Evolutionary conservation across 495 filamentous ascomycete species (phyloP).

Genomic region (Zalerion maritima): DNA sequence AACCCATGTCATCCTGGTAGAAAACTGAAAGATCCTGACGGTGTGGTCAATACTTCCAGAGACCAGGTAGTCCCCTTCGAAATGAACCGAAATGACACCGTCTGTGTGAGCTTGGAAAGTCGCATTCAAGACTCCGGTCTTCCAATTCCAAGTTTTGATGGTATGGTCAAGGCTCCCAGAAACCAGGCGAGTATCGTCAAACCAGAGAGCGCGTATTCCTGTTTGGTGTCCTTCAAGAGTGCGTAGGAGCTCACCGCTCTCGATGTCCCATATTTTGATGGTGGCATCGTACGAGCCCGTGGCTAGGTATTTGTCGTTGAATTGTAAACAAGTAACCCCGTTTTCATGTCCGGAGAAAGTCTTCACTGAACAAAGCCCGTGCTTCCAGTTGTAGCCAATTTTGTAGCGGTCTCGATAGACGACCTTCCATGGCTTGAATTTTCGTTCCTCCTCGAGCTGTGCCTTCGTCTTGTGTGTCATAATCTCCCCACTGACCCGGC

Average conservation of each 20-base stretch:
- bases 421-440: conserved; percentile 74
- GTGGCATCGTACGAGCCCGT: conserved; percentile 92
- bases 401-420: conserved; percentile 81
- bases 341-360: conserved; percentile 82
- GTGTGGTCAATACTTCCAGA: conserved; percentile 80
- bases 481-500: conserved; percentile 4
- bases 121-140: conserved; percentile 74
- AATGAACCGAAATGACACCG: conserved; percentile 76
- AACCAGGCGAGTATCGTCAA: conserved; percentile 82
- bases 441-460: conserved; percentile 12
- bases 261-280: conserved; percentile 91
- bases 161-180: conserved; percentile 69
- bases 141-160: conserved; percentile 92
- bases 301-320: conserved; percentile 82
- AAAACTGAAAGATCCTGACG: conserved; percentile 89
- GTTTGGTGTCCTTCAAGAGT: conserved; percentile 68
- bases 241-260: conserved; percentile 70
- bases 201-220: conserved; percentile 79
- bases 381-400: conserved; percentile 91
- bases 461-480: conserved; percentile 7
- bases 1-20: conserved; percentile 60
- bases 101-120: conserved; percentile 62
- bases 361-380: conserved; percentile 70
- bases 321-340: conserved; percentile 91
- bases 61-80: conserved; percentile 58